Percentiles rank a stretch among this genome's conserved stretches.
Conservation (phyloP, 1,139 yeast genomes). For the Magnusiomyces tetraspermus region DNA sequence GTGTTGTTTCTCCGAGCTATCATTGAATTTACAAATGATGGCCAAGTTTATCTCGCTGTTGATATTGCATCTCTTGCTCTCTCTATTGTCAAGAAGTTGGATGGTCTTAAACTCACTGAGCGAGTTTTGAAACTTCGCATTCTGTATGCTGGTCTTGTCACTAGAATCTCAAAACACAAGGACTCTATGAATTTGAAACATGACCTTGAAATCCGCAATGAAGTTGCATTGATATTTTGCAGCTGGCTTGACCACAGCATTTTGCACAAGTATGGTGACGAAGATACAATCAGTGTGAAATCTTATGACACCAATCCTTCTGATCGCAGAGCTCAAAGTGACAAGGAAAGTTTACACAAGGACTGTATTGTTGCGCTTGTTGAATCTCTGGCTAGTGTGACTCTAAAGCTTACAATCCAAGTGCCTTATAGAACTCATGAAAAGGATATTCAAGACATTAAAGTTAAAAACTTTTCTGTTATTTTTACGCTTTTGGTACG, state of each 20-base stretch:
- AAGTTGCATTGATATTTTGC: slow-evolving; percentile 47
- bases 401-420: slow-evolving; percentile 28
- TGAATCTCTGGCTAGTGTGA: slow-evolving; percentile 20
- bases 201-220: slow-evolving; percentile 50
- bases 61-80: slow-evolving; percentile 35
- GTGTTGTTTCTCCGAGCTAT: slow-evolving; percentile 37
- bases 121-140: slow-evolving; percentile 43
- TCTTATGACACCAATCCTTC: slow-evolving; percentile 5
- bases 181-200: slow-evolving; percentile 37
- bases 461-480: slow-evolving; percentile 57
- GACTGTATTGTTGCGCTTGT: slow-evolving; percentile 24
- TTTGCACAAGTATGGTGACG: slow-evolving; percentile 2
- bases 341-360: slow-evolving; percentile 20
- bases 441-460: slow-evolving; percentile 47
- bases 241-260: slow-evolving; percentile 49
- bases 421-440: slow-evolving; percentile 34
- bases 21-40: slow-evolving; percentile 34
- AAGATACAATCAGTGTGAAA: slow-evolving; percentile 7
- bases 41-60: slow-evolving; percentile 36
- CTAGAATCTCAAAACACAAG: slow-evolving; percentile 41
- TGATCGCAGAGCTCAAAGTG: slow-evolving; percentile 11
- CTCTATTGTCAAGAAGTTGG: slow-evolving; percentile 31
- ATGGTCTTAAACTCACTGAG: slow-evolving; percentile 34
- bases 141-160: slow-evolving; percentile 48
- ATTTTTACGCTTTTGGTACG: slow-evolving; percentile 64